Percentiles rank a stretch among this genome's conserved stretches.
Evolutionary conservation across 768 basidiomycete species (phyloP).

Genomic region (Termitomyces sp.): DNA sequence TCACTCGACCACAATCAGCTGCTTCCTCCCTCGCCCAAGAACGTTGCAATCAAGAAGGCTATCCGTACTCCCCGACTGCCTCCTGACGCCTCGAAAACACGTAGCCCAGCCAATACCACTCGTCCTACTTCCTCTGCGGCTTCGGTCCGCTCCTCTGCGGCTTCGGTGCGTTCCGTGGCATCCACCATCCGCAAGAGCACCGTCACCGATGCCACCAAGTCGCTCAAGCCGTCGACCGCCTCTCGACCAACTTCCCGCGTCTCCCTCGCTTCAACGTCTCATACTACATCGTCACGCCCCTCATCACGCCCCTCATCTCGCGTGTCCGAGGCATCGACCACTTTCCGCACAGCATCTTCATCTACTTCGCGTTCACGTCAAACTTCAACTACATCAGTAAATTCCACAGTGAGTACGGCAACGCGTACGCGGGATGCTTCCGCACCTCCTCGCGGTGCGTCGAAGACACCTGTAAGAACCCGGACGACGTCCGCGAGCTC

Average conservation of each 20-base stretch:
- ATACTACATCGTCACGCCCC: conserved; percentile 5
- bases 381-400: conserved; percentile 25
- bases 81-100: not conserved
- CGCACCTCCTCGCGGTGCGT: not conserved
- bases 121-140: conserved; percentile 26
- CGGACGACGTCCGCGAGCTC: conserved; percentile 15
- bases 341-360: conserved; percentile 39
- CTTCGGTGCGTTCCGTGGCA: conserved; percentile 20
- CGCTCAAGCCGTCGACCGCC: not conserved
- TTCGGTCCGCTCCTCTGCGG: conserved; percentile 23
- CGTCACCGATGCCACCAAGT: conserved; percentile 8
- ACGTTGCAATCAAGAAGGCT: conserved; percentile 10
- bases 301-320: conserved; percentile 12
- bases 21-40: conserved; percentile 1
- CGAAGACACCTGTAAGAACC: not conserved
- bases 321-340: conserved; percentile 13
- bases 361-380: conserved; percentile 22
- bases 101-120: not conserved
- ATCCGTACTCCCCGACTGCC: conserved; percentile 1
- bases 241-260: conserved; percentile 18
- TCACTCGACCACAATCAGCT: conserved; percentile 11
- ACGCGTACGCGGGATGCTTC: conserved; percentile 1
- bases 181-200: conserved; percentile 25
- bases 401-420: conserved; percentile 15
- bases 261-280: conserved; percentile 6